A percentile compares a stretch with the other conserved stretches of the same genome.
Evolutionary conservation across 257 asterid genomes (phyloP).

Genomic region (Forsythia suspensa): DNA sequence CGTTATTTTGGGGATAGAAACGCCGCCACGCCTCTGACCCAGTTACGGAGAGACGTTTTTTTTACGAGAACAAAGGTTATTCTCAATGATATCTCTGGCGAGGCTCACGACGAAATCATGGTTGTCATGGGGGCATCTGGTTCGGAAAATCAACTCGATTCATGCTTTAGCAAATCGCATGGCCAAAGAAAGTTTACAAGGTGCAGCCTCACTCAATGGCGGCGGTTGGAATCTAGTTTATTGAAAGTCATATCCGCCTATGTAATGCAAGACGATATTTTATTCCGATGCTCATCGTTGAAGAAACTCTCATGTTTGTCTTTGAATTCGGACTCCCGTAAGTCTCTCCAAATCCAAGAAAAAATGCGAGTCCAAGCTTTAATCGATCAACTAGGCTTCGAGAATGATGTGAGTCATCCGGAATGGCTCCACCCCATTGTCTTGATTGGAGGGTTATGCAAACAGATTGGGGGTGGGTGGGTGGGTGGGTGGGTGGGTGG

Average conservation of each 20-base stretch:
- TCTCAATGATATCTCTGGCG: slow-evolving; percentile 44
- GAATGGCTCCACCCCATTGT: too few species aligned
- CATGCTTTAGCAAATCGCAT: slow-evolving; percentile 51
- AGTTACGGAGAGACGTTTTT: slow-evolving; percentile 17
- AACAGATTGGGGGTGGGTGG: too few species aligned
- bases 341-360: too few species aligned
- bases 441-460: too few species aligned
- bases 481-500: too few species aligned
- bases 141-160: slow-evolving; percentile 49
- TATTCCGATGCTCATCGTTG: slow-evolving; percentile 50
- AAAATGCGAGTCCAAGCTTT: too few species aligned
- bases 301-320: slow-evolving; percentile 44
- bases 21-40: background rate
- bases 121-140: slow-evolving; percentile 54
- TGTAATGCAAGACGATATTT: slow-evolving; percentile 51
- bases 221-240: slow-evolving; percentile 32
- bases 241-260: slow-evolving; percentile 49
- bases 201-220: slow-evolving; percentile 41
- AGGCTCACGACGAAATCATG: slow-evolving; percentile 47
- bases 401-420: too few species aligned
- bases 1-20: slow-evolving; percentile 16
- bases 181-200: slow-evolving; percentile 41
- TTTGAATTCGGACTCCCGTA: too few species aligned
- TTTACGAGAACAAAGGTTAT: slow-evolving; percentile 26
- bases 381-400: too few species aligned